phyloP scores from a whole-genome alignment of 1,284 basidiomycete species.

The Irpex rosettiformis region DNA sequence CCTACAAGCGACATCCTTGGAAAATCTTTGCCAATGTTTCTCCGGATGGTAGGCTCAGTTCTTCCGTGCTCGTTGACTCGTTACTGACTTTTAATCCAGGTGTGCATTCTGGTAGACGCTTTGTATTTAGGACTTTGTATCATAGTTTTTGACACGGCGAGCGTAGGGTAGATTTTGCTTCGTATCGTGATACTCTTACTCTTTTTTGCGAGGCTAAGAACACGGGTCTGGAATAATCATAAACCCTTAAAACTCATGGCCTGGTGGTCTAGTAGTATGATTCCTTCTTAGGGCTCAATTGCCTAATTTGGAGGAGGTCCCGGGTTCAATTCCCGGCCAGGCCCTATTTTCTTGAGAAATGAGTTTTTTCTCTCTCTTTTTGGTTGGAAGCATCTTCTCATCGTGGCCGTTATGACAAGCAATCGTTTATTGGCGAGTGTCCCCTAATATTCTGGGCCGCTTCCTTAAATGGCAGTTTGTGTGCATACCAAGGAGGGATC shows the following conservation, averaged over 20 bases:
- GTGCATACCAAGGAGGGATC: background rate
- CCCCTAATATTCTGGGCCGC: too few species aligned
- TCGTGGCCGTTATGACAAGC: too few species aligned
- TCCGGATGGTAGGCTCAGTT: slow-evolving; percentile 76
- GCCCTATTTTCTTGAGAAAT: slow-evolving; percentile 39
- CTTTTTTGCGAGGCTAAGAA: background rate
- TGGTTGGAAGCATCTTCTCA: too few species aligned
- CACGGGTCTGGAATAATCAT: background rate
- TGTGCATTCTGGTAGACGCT: slow-evolving; percentile 37
- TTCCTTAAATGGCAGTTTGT: too few species aligned
- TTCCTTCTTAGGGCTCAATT: slow-evolving; percentile 6
- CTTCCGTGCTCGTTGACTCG: too few species aligned
- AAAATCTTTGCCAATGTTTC: slow-evolving; percentile 95
- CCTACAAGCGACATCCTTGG: slow-evolving; percentile 84
- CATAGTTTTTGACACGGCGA: too few species aligned
- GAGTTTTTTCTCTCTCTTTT: too few species aligned
- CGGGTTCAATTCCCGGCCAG: slow-evolving; percentile 84
- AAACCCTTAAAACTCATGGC: background rate
- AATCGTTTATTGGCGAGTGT: too few species aligned
- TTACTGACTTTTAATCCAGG: slow-evolving; percentile 20
- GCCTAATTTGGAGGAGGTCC: slow-evolving; percentile 67
- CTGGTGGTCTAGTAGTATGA: slow-evolving; percentile 9
- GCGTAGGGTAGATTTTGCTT: background rate
- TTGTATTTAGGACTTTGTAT: background rate
- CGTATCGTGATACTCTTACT: background rate